Base-by-base conservation (phyloP, 805 yeast genomes). In the Barnettozyma sucrosica region DNA sequence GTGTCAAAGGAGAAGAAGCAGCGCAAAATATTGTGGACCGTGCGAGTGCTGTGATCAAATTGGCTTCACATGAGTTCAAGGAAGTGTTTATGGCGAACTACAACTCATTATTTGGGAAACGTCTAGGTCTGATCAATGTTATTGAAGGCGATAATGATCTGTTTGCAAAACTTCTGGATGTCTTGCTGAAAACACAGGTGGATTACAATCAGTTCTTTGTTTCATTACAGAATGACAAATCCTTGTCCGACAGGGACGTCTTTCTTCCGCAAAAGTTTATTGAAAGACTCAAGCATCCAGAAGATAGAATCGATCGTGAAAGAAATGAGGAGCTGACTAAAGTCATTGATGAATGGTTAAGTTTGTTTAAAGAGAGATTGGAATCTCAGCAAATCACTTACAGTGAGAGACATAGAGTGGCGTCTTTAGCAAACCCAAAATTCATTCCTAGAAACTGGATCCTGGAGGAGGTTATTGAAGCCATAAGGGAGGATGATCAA, bases 401-500 rank as follows among this genome's bases (percentile, higher is more conserved):
- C 24, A 77, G 75, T 46, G 62, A 59, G 11, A 70, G 90, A 44
- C 55, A 50, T 4, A 52, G 49, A 8, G 55, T 70, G 4, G 79
- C 89, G 42, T 59, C 66, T 7, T 45, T 55, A 3, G 69, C 66
- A 43, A 93, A 92, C 58, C 99, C 98, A 3, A 61, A 78, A 32
- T 92, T 92, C 59, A 75, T 85, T 6, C 93, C 96, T 19, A 74
- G 92, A 50, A 85, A 81, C 53, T 88, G 95, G 89, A 82, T 90
- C 45, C 70, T 93, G 46, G 88, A 89, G 46, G 90, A 89, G 51
- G 96, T 89, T 1, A 82, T 87, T 41, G 73, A 76, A 25, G 66
- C 69, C 40, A 73, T 81, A 0, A 70, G 74, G 33, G 85, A 80
- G 2, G 68, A 74, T 25, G 65, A 67, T 37, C 69, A 70, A n/a